Conservation (phyloP, 2,329 filamentous ascomycete genomes). For the Colletotrichum zoysiae region DNA sequence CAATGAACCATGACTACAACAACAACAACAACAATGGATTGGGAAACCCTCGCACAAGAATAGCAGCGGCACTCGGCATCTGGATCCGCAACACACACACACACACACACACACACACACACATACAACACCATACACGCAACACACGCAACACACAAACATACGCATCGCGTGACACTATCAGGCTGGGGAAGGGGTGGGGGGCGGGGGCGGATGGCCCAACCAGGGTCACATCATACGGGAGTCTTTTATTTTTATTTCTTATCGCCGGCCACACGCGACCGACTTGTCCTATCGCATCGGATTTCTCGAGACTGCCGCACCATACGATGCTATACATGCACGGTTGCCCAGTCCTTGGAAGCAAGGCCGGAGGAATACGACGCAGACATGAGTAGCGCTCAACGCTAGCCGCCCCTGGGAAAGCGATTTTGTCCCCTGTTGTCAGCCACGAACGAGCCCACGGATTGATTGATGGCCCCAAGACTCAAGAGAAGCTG, state of each 20-base stretch:
- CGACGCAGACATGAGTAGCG: conserved; percentile 24
- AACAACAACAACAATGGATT: not conserved
- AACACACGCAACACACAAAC: no score
- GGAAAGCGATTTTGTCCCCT: not conserved
- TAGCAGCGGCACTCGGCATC: conserved; percentile 15
- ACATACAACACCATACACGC: not conserved
- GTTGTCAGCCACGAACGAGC: conserved; percentile 2
- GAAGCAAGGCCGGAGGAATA: conserved; percentile 9
- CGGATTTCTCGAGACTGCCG: not conserved
- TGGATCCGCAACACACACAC: conserved; percentile 1
- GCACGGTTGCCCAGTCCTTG: not conserved
- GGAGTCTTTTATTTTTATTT: not conserved
- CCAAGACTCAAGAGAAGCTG: not conserved
- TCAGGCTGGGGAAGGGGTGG: not conserved
- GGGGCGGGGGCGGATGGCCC: not conserved
- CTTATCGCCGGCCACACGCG: not conserved
- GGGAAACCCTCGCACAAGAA: conserved; percentile 19
- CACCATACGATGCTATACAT: not conserved
- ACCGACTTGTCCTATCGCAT: not conserved
- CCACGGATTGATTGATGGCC: not conserved
- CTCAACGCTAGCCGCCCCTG: conserved; percentile 18
- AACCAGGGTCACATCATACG: not conserved
- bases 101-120: no score
- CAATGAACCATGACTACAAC: not conserved
- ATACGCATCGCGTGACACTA: not conserved